Conservation (phyloP, 257 asterid species). For the Rubia yunnanensis region DNA sequence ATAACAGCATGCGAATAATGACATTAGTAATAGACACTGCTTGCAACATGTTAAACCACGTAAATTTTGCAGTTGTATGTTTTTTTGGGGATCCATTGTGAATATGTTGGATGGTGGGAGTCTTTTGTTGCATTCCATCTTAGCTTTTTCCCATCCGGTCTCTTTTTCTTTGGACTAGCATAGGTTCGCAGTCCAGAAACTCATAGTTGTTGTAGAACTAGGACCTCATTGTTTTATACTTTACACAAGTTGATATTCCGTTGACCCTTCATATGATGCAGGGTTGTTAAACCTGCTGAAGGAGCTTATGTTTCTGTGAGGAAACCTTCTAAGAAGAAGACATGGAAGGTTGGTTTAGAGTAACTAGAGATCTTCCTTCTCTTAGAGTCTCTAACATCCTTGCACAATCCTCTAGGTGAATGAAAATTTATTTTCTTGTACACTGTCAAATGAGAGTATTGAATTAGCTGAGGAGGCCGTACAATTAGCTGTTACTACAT, state of each 20-base stretch:
- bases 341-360: slow-evolving; percentile 71
- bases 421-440: slow-evolving; percentile 79
- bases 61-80: not conserved
- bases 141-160: not conserved
- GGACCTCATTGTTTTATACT: not conserved
- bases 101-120: not conserved
- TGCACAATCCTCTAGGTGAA: slow-evolving; percentile 51
- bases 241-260: slow-evolving; percentile 5
- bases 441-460: slow-evolving; percentile 61
- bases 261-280: slow-evolving; percentile 33
- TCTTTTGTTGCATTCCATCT: not conserved
- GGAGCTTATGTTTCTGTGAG: slow-evolving; percentile 83
- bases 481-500: slow-evolving; percentile 66
- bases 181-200: not conserved
- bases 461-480: slow-evolving; percentile 86
- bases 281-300: slow-evolving; percentile 87
- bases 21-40: not conserved
- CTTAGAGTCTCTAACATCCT: slow-evolving; percentile 12
- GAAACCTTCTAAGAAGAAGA: slow-evolving; percentile 71
- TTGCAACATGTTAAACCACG: not conserved
- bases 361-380: not conserved
- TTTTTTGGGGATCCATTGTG: not conserved
- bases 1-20: not conserved
- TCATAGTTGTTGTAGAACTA: slow-evolving; percentile 1
- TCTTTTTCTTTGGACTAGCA: not conserved